A percentile compares a stretch with the other conserved stretches of the same genome.
phyloP scores from a whole-genome alignment of 306 rosid genomes.

The Lathyrus oleraceus region DNA sequence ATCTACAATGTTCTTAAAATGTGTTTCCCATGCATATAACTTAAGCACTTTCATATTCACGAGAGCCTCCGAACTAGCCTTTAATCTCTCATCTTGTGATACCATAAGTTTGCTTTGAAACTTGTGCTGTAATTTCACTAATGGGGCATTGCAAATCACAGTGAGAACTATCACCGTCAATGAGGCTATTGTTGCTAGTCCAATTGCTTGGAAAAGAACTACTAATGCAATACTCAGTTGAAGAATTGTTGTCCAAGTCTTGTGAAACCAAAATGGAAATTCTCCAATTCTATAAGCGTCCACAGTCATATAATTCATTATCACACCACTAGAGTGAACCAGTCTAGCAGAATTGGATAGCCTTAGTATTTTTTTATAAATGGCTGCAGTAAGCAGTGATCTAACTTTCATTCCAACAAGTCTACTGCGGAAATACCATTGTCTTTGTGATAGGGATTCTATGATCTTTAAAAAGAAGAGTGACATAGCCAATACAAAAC shows the following conservation, averaged over 20 bases:
- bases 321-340: constrained; percentile 71
- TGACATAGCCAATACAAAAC: constrained; percentile 48
- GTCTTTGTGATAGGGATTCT: too few relatives aligned
- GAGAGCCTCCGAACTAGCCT: too few relatives aligned
- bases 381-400: constrained; percentile 61
- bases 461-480: constrained; percentile 53
- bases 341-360: constrained; percentile 59
- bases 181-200: constrained; percentile 50
- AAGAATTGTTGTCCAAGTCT: constrained; percentile 64
- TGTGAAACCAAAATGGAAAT: constrained; percentile 59
- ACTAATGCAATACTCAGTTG: constrained; percentile 58
- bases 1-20: constrained; percentile 38
- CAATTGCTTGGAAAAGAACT: constrained; percentile 40
- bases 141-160: constrained; percentile 63
- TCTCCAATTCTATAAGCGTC: constrained; percentile 56
- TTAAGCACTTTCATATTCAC: constrained; percentile 43
- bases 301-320: constrained; percentile 69
- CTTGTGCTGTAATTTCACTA: constrained; percentile 72
- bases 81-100: constrained; percentile 29
- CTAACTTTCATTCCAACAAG: constrained; percentile 53
- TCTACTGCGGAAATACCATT: too few relatives aligned
- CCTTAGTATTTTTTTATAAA: constrained; percentile 57
- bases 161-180: constrained; percentile 59
- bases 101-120: constrained; percentile 60
- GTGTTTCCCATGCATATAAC: constrained; percentile 47